phyloP scores from a whole-genome alignment of 1,284 basidiomycete genomes.

The Thelephora terrestris region DNA sequence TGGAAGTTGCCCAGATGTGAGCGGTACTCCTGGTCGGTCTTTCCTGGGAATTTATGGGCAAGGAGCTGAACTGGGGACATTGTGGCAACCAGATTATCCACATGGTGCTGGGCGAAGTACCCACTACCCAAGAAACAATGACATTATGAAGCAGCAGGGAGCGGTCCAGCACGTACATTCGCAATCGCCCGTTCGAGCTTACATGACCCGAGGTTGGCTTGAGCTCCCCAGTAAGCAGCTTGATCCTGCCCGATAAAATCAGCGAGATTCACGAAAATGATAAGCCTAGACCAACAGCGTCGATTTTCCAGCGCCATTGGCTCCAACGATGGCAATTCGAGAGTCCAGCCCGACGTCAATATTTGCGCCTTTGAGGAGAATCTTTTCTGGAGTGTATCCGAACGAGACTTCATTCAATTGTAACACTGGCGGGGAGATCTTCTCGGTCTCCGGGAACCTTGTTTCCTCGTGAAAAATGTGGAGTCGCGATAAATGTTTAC shows the following conservation, averaged over 20 bases:
- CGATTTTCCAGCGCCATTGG: conserved; percentile 75
- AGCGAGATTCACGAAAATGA: background rate
- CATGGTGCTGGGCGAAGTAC: conserved; percentile 97
- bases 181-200: conserved; percentile 82
- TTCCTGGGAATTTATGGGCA: conserved; percentile 86
- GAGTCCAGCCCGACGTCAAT: conserved; percentile 89
- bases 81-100: conserved; percentile 81
- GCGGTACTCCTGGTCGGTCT: conserved; percentile 95
- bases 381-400: conserved; percentile 77
- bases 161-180: conserved; percentile 48
- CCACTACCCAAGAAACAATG: conserved; percentile 36
- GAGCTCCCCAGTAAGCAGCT: conserved; percentile 88
- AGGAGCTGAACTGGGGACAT: conserved; percentile 91
- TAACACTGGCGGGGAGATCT: conserved; percentile 93
- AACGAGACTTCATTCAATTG: conserved; percentile 91
- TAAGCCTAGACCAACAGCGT: conserved; percentile 42
- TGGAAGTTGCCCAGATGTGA: conserved; percentile 96
- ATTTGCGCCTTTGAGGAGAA: conserved; percentile 75
- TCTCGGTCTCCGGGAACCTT: conserved; percentile 88
- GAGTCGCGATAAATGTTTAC: background rate
- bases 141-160: background rate
- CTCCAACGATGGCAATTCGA: conserved; percentile 85
- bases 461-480: background rate
- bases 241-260: conserved; percentile 51
- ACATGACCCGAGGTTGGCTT: conserved; percentile 75